These are phyloP conservation scores for Suillus spraguei DNA, from an alignment of 768 basidiomycete species.

Conservation along the genomic window DNA sequence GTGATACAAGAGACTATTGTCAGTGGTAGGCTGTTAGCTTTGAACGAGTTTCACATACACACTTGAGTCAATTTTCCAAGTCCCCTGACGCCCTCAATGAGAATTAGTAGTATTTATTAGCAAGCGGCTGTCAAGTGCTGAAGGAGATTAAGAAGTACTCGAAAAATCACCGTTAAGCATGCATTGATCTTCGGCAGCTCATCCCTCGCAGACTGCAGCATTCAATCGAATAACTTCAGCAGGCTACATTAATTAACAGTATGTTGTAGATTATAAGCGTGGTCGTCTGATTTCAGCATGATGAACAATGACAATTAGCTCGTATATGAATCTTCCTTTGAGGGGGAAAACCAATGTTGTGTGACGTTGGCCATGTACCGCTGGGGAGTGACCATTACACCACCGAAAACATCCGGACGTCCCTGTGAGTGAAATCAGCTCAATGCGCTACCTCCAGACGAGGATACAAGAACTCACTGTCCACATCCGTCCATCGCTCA, in stretches of 20 bases:
- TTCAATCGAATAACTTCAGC: not conserved
- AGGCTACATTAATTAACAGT: not conserved
- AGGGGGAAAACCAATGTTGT: constrained; percentile 6
- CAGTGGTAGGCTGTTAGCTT: no score
- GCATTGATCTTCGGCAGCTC: no score
- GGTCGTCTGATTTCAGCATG: not conserved
- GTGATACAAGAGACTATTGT: no score
- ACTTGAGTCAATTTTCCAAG: no score
- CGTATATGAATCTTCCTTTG: not conserved
- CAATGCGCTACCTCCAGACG: not conserved
- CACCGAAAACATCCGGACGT: not conserved
- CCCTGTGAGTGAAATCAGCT: not conserved
- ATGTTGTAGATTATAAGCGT: not conserved
- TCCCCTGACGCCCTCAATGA: no score
- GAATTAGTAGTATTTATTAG: no score
- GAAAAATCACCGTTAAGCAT: no score
- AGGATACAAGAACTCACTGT: constrained; percentile 42
- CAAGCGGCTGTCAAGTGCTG: no score
- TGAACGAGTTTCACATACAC: no score
- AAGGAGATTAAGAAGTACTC: no score
- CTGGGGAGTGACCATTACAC: not conserved
- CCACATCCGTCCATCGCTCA: constrained; percentile 56
- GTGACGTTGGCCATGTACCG: constrained; percentile 1
- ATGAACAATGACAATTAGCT: not conserved
- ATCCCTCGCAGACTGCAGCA: not conserved